Percentiles rank a stretch among this genome's conserved stretches.
phyloP scores from a whole-genome alignment of 495 filamentous ascomycete genomes.

The Chaetomium cochliodes region DNA sequence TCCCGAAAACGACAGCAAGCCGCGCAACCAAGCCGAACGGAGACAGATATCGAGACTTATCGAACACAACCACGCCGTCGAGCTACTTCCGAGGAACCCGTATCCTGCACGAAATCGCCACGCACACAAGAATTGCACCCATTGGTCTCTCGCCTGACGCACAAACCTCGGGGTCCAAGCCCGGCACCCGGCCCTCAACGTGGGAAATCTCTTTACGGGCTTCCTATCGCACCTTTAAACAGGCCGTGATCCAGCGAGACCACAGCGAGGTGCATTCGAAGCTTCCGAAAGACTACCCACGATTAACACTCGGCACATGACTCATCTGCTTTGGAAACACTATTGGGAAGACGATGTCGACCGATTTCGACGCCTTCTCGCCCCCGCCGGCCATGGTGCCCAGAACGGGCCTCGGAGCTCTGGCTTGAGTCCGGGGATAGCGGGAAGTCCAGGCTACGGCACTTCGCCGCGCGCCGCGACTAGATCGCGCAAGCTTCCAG shows the following conservation, averaged over 20 bases:
- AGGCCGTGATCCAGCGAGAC: constrained; percentile 76
- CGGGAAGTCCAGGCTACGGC: constrained; percentile 32
- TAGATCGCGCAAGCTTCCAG: constrained; percentile 49
- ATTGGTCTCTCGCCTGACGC: constrained; percentile 14
- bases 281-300: constrained; percentile 45
- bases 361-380: constrained; percentile 79
- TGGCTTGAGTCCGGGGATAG: constrained; percentile 29
- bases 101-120: constrained; percentile 23
- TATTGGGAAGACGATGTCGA: constrained; percentile 97
- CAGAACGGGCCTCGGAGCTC: constrained; percentile 48
- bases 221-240: constrained; percentile 66
- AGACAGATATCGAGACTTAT: neutral
- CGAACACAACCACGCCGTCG: neutral
- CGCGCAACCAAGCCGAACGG: neutral
- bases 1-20: neutral
- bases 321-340: constrained; percentile 89
- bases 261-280: constrained; percentile 79
- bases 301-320: constrained; percentile 66
- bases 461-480: constrained; percentile 47
- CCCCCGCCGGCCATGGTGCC: constrained; percentile 57
- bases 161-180: constrained; percentile 9
- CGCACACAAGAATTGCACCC: constrained; percentile 18
- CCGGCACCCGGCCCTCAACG: constrained; percentile 1
- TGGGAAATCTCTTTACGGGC: constrained; percentile 36
- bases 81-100: constrained; percentile 19